Percentiles rank a stretch among this genome's conserved stretches.
These are phyloP conservation scores for Chytriomyces sp. DNA, from an alignment of 192 early-diverging fungal species.

Conservation along the genomic window DNA sequence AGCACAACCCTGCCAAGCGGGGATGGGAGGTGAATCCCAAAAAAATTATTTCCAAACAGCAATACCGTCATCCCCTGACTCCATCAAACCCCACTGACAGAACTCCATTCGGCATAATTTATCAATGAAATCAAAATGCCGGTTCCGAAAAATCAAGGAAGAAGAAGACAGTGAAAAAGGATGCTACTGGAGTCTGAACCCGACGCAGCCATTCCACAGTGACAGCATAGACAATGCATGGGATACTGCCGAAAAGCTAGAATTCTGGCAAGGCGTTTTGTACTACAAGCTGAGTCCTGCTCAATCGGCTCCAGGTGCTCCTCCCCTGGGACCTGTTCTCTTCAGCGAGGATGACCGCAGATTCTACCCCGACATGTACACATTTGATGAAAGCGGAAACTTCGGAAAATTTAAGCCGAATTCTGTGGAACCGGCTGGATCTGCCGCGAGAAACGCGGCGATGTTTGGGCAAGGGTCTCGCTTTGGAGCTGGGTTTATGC, in stretches of 20 bases:
- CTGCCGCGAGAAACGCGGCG: too few species aligned
- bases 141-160: constrained; percentile 35
- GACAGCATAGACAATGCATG: constrained; percentile 30
- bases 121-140: constrained; percentile 34
- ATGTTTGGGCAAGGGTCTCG: background rate
- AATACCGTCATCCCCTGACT: background rate
- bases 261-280: constrained; percentile 21
- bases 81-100: constrained; percentile 1
- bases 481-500: background rate
- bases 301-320: background rate
- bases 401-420: background rate
- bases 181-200: constrained; percentile 33
- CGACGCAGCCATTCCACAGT: background rate
- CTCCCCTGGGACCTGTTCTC: background rate
- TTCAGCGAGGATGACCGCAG: constrained; percentile 23
- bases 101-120: constrained; percentile 41
- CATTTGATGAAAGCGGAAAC: constrained; percentile 12
- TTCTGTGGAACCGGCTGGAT: background rate
- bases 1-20: constrained; percentile 16
- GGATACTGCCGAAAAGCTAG: constrained; percentile 28
- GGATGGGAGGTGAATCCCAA: constrained; percentile 34
- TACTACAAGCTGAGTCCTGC: constrained; percentile 1
- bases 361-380: constrained; percentile 9
- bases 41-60: background rate
- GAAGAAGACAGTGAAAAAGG: constrained; percentile 26